phyloP scores from a whole-genome alignment of 345 rosid species.

The Eucalyptus curtisii region DNA sequence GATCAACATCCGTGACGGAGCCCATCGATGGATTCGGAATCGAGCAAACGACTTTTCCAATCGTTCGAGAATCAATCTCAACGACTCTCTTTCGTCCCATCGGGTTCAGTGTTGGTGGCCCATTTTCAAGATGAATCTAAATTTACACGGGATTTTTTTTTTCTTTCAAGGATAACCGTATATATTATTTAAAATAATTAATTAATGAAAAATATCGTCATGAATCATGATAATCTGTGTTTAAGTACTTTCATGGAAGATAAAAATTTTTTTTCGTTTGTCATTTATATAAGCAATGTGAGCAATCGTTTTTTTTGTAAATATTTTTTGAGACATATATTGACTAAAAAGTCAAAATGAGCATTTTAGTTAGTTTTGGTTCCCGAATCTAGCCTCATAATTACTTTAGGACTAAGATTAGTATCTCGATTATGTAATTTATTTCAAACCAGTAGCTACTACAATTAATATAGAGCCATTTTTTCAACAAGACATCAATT shows the following conservation, averaged over 20 bases:
- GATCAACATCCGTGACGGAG: not conserved
- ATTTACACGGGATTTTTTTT: not conserved
- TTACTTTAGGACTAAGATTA: not conserved
- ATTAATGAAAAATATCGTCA: not conserved
- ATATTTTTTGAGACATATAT: accelerated
- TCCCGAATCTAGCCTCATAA: not conserved
- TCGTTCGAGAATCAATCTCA: not conserved
- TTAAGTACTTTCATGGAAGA: accelerated
- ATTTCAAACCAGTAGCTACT: not conserved
- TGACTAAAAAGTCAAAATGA: not conserved
- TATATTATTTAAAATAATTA: not conserved
- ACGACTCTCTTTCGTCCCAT: no score
- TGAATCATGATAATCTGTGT: not conserved
- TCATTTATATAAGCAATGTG: not conserved
- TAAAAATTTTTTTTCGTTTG: not conserved
- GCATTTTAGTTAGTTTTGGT: not conserved
- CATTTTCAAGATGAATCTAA: not conserved
- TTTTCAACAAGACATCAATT: not conserved
- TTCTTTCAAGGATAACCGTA: accelerated
- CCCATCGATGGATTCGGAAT: not conserved
- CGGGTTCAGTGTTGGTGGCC: not conserved
- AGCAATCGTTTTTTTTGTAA: no score
- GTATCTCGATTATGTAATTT: not conserved
- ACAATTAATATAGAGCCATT: not conserved
- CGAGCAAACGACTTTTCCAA: not conserved